These are phyloP conservation scores for Trypanosoma avium DNA, from an alignment of 208 protist species.

Conservation along the genomic window DNA sequence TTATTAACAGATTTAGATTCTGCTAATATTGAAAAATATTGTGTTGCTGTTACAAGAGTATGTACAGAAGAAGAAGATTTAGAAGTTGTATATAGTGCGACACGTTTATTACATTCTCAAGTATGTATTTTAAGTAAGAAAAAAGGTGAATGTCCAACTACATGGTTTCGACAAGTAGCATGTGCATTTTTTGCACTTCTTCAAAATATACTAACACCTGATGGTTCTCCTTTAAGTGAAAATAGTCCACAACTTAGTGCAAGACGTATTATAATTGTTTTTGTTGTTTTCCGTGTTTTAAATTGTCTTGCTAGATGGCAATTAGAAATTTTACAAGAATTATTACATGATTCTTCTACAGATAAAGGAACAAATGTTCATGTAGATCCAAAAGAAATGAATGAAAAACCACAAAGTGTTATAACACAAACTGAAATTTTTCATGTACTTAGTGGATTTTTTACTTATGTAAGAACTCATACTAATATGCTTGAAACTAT, in stretches of 20 bases:
- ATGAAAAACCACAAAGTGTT: slow-evolving; percentile 15
- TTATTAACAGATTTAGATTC: slow-evolving; percentile 65
- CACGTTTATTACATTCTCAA: slow-evolving; percentile 52
- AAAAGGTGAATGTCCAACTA: slow-evolving; percentile 43
- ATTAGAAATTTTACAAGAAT: slow-evolving; percentile 60
- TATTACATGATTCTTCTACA: slow-evolving; percentile 50
- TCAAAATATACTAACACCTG: slow-evolving; percentile 71
- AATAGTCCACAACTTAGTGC: slow-evolving; percentile 20
- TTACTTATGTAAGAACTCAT: slow-evolving; percentile 63
- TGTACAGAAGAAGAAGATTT: slow-evolving; percentile 51
- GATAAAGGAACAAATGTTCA: slow-evolving; percentile 16
- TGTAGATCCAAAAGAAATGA: slow-evolving; percentile 17
- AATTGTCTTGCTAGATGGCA: slow-evolving; percentile 80
- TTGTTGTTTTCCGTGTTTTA: slow-evolving; percentile 63
- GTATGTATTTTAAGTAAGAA: slow-evolving; percentile 43
- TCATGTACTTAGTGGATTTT: slow-evolving; percentile 69
- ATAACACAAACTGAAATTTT: slow-evolving; percentile 79
- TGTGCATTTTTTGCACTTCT: slow-evolving; percentile 67
- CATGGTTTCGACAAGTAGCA: slow-evolving; percentile 52
- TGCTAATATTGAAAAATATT: slow-evolving; percentile 60
- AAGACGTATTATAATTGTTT: slow-evolving; percentile 57
- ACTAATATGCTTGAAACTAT: slow-evolving; percentile 61
- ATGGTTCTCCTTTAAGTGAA: slow-evolving; percentile 30
- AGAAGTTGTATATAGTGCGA: slow-evolving; percentile 55
- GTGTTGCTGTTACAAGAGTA: slow-evolving; percentile 52